These are phyloP conservation scores for Chaetomium globosum DNA, from an alignment of 2,329 filamentous ascomycete species.

Conservation along the genomic window DNA sequence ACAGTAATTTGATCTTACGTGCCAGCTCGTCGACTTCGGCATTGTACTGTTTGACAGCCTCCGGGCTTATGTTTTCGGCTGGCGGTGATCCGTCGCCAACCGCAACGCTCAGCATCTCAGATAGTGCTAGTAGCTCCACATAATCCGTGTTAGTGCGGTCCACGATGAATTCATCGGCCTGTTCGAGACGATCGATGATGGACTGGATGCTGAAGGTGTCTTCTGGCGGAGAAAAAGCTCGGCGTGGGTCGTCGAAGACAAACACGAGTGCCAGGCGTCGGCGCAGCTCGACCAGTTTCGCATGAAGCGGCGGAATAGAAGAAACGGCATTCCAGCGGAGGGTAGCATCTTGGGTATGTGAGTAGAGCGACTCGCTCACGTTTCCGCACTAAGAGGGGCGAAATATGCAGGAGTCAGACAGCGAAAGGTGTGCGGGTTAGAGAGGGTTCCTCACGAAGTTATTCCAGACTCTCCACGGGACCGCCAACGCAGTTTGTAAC, in stretches of 20 bases:
- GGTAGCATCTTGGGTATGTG: conserved; percentile 50
- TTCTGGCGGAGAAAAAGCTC: conserved; percentile 48
- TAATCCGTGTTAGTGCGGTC: conserved; percentile 64
- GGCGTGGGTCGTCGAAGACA: conserved; percentile 51
- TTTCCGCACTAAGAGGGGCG: conserved; percentile 48
- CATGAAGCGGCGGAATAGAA: conserved; percentile 58
- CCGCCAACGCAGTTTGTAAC: conserved; percentile 47
- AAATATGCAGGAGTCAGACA: neutral
- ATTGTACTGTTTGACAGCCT: conserved; percentile 61
- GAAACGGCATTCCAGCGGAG: conserved; percentile 62
- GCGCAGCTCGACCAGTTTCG: conserved; percentile 61
- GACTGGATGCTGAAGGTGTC: conserved; percentile 47
- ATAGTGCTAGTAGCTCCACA: conserved; percentile 64
- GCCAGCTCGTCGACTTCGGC: conserved; percentile 68
- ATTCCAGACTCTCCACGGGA: conserved; percentile 45
- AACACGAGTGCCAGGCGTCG: conserved; percentile 67
- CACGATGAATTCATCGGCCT: conserved; percentile 54
- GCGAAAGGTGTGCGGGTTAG: neutral
- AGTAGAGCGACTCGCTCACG: conserved; percentile 52
- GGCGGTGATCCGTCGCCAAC: conserved; percentile 62
- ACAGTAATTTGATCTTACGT: conserved; percentile 58
- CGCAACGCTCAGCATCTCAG: conserved; percentile 72
- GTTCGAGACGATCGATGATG: conserved; percentile 51
- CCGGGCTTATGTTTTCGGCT: conserved; percentile 34
- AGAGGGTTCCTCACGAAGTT: conserved; percentile 41